Percentiles rank a stretch among this genome's conserved stretches.
Conservation (phyloP, 352 stramenopile genomes). For the Phytophthora citricola region DNA sequence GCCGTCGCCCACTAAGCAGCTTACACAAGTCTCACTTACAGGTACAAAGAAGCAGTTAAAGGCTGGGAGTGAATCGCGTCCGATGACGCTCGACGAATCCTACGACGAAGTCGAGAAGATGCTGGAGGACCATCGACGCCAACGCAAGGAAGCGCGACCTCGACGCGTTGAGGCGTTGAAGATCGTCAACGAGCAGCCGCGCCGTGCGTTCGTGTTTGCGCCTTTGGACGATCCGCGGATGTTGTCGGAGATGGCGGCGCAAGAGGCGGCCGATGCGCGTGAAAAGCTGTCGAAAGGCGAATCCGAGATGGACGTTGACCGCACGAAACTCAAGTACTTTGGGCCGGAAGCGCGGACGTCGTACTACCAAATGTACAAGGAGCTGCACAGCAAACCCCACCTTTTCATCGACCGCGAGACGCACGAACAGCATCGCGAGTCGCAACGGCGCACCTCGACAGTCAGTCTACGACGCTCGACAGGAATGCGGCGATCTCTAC, state of each 20-base stretch:
- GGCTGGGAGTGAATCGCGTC: conserved; percentile 2
- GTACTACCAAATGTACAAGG: conserved; percentile 68
- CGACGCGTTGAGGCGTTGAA: conserved; percentile 27
- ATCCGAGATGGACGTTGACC: conserved; percentile 25
- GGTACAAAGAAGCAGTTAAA: conserved; percentile 10
- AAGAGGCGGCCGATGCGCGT: conserved; percentile 14
- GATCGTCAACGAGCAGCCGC: conserved; percentile 5
- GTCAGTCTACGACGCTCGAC: conserved; percentile 8
- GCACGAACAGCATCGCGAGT: conserved; percentile 18
- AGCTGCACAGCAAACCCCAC: conserved; percentile 64
- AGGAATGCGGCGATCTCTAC: conserved; percentile 15
- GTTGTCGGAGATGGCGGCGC: conserved; percentile 36
- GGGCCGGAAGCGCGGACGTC: conserved; percentile 40
- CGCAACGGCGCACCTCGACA: conserved; percentile 19
- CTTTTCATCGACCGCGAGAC: conserved; percentile 51
- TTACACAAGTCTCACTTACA: neutral
- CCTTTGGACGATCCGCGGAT: conserved; percentile 48
- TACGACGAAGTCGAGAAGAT: conserved; percentile 62
- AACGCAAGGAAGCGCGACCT: conserved; percentile 20
- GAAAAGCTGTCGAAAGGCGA: conserved; percentile 33
- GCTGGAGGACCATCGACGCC: conserved; percentile 46
- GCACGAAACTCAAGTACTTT: conserved; percentile 54
- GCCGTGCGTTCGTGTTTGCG: conserved; percentile 48
- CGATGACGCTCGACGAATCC: conserved; percentile 48
- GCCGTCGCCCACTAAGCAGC: conserved; percentile 5